These are phyloP conservation scores for Kuraishia ogatae DNA, from an alignment of 805 yeast genomes.

Conservation along the genomic window DNA sequence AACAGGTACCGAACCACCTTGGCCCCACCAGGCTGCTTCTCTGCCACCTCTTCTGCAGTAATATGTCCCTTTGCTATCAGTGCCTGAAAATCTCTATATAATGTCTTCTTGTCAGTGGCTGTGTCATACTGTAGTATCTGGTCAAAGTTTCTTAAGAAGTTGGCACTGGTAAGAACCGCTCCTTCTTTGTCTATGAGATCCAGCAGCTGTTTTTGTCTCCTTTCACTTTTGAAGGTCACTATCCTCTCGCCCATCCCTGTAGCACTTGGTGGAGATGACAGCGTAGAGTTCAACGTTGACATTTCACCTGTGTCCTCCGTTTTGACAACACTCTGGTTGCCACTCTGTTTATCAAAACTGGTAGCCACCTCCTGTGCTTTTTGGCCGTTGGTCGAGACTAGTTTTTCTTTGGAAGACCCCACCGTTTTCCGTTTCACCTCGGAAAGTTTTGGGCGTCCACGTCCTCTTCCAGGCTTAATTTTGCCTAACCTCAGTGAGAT, in stretches of 20 bases:
- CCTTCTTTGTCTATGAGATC: slow-evolving; percentile 36
- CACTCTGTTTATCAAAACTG: too few species aligned
- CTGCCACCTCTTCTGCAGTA: slow-evolving; percentile 5
- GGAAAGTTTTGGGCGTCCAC: not conserved
- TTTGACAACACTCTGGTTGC: not conserved
- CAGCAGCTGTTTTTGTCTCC: slow-evolving; percentile 29
- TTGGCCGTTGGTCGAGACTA: not conserved
- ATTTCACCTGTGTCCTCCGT: not conserved
- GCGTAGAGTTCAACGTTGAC: not conserved
- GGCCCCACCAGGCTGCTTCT: slow-evolving; percentile 4
- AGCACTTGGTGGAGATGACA: not conserved
- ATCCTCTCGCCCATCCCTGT: not conserved
- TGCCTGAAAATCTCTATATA: slow-evolving; percentile 31
- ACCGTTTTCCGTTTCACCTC: not conserved
- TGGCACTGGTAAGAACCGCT: slow-evolving; percentile 31
- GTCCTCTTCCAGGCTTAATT: not conserved
- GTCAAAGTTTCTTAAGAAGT: slow-evolving; percentile 31
- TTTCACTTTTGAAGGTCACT: not conserved
- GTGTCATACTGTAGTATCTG: slow-evolving; percentile 28
- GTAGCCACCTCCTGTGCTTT: not conserved
- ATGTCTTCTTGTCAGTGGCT: slow-evolving; percentile 45
- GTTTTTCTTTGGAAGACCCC: not conserved
- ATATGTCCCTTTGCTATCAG: slow-evolving; percentile 23
- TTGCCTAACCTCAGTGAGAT: not conserved
- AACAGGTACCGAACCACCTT: slow-evolving; percentile 6